A percentile compares a stretch with the other conserved stretches of the same genome.
phyloP scores from a whole-genome alignment of 225 moss, liverwort and hornwort species.

The Sphagnum tenellum region DNA sequence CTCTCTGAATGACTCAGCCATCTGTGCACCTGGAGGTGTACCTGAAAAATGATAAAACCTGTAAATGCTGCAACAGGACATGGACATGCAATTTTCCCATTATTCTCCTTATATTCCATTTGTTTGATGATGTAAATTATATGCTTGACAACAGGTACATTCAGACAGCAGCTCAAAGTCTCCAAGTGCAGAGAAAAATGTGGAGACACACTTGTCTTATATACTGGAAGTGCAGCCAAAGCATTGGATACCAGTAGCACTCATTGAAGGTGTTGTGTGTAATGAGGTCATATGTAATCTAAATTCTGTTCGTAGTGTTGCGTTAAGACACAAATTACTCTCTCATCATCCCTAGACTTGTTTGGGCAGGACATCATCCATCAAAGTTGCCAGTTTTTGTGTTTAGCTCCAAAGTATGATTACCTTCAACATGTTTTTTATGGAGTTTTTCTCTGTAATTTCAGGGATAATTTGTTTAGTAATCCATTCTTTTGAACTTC shows the following conservation, averaged over 20 bases:
- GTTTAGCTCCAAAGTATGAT: too few species aligned
- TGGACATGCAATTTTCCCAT: too few species aligned
- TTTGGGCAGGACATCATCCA: too few species aligned
- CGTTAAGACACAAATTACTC: slow-evolving; percentile 4
- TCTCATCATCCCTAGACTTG: not conserved
- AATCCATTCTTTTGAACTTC: too few species aligned
- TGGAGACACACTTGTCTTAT: slow-evolving; percentile 58
- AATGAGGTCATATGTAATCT: slow-evolving; percentile 55
- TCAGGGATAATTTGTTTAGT: too few species aligned
- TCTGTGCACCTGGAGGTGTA: not conserved
- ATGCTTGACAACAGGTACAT: slow-evolving; percentile 1
- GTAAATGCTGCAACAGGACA: too few species aligned
- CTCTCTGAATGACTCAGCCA: not conserved
- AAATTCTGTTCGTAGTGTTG: slow-evolving; percentile 37
- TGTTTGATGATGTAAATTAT: too few species aligned
- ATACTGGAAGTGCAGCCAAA: slow-evolving; percentile 77
- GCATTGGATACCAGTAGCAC: slow-evolving; percentile 79
- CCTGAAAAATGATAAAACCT: too few species aligned
- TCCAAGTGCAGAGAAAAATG: slow-evolving; percentile 5
- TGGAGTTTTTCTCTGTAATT: too few species aligned
- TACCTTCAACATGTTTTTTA: too few species aligned
- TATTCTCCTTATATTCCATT: too few species aligned
- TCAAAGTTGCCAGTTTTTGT: too few species aligned
- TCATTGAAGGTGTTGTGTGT: slow-evolving; percentile 62
- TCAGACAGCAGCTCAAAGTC: not conserved